Base-by-base conservation (phyloP, 23 red algal species). In the Gracilariopsis chorda region DNA sequence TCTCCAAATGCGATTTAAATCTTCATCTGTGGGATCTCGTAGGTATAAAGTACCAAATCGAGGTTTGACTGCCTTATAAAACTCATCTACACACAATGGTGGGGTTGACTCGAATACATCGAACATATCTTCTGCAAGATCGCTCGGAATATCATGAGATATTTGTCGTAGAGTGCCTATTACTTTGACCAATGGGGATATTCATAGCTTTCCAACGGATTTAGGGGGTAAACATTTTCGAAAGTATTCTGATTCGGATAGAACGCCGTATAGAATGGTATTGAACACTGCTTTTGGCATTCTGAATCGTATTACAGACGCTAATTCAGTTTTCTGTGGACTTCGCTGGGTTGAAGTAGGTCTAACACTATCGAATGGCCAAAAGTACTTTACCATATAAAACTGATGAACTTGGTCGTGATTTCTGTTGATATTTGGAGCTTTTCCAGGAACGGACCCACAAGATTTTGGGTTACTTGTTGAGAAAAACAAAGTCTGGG, bases 81-180 rank as follows among this genome's bases (percentile, higher is more conserved):
- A 88, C 20, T 88, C 36, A 16, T 52, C 30, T 4, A 88, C 43
- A 1, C 84, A 88, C 20, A 55, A 20, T 10, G 19, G 21, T 57
- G 64, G 44, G 13, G 84, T 88, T 24, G 84, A 77, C 46, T 88
- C 84, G 13, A 67, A 57, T n/a, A 88, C 70, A 33, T 88, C 67
- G 53, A 88, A 88, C 23, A 61, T 41, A 40, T 88, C 84, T 28
- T 77, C 84, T 30, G 68, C 65, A 39, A 77, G 70, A 42, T 88
- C 84, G 24, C 40, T 21, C 19, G 64, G 48, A 55, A 53, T 32
- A 21, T 17, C 84, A 34, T 88, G 77, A 0, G 36, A 21, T 17
- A 88, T 47, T 39, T 1, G 48, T 42, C 68, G 64, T 11, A 88
- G 40, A 28, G 84, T 42, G 23, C 14, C 4, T 51, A 75, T 49